A percentile compares a stretch with the other conserved stretches of the same genome.
Evolutionary conservation across 2,329 filamentous ascomycete species (phyloP).

Genomic region (Sarocladium strictum): DNA sequence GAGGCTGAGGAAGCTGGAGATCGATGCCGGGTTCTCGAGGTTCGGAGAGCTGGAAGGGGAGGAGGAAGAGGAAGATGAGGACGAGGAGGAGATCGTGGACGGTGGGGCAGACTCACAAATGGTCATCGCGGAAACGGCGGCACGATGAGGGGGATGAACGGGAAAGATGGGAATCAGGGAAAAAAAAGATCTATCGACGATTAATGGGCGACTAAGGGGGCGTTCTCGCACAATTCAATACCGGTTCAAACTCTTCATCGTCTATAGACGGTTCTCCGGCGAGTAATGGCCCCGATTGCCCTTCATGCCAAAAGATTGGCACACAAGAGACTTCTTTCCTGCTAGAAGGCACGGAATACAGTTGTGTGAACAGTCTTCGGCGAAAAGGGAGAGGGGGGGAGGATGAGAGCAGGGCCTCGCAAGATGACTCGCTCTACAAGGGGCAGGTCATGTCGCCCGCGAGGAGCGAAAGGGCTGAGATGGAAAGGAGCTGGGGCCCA

Average conservation of each 20-base stretch:
- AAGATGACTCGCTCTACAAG: no score
- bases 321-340: no score
- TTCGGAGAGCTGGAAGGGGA: constrained; percentile 56
- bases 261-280: no score
- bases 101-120: constrained; percentile 16
- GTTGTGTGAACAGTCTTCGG: not conserved
- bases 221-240: not conserved
- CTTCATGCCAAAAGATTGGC: no score
- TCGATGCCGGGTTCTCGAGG: constrained; percentile 77
- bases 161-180: not conserved
- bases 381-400: not conserved
- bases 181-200: not conserved
- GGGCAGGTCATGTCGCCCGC: no score
- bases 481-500: no score
- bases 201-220: not conserved
- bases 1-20: constrained; percentile 61
- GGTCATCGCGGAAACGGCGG: not conserved
- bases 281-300: no score
- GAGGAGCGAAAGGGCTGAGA: no score
- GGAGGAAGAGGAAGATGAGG: constrained; percentile 46
- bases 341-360: not conserved
- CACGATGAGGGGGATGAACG: not conserved
- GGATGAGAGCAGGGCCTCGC: not conserved
- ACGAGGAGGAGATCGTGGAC: constrained; percentile 31
- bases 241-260: not conserved